phyloP scores from a whole-genome alignment of 257 asterid genomes.

The Salvia splendens region DNA sequence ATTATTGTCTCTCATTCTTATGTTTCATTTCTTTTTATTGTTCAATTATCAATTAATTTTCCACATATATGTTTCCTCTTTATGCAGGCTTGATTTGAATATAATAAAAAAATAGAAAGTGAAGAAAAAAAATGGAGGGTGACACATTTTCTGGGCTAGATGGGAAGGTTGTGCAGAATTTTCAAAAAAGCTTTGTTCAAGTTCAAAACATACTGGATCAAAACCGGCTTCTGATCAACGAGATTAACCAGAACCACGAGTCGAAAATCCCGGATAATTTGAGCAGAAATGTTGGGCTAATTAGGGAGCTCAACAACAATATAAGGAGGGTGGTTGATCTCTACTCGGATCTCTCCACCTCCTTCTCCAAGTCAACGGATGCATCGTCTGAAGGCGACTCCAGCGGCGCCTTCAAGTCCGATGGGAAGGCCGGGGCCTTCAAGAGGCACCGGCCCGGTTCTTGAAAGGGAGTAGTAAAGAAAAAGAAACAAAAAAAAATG shows the following conservation, averaged over 20 bases:
- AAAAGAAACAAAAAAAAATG: neutral
- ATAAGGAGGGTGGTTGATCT: slow-evolving; percentile 85
- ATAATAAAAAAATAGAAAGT: neutral
- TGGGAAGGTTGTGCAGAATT: slow-evolving; percentile 68
- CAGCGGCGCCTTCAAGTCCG: slow-evolving; percentile 54
- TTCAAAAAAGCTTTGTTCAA: slow-evolving; percentile 83
- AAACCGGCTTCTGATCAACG: slow-evolving; percentile 70
- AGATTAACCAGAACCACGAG: slow-evolving; percentile 91
- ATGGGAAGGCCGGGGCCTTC: slow-evolving; percentile 45
- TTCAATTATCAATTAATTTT: neutral
- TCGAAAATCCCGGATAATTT: slow-evolving; percentile 79
- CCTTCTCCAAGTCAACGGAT: slow-evolving; percentile 63
- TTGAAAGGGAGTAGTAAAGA: slow-evolving; percentile 25
- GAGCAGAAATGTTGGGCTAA: slow-evolving; percentile 78
- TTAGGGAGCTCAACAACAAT: slow-evolving; percentile 80
- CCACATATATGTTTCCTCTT: neutral
- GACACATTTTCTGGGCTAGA: slow-evolving; percentile 63
- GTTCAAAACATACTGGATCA: slow-evolving; percentile 82
- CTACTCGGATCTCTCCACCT: slow-evolving; percentile 72
- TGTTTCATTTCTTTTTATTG: neutral
- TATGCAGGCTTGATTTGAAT: slow-evolving; percentile 43
- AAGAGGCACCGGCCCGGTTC: slow-evolving; percentile 72
- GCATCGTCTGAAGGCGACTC: slow-evolving; percentile 83
- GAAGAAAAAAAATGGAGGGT: slow-evolving; percentile 60
- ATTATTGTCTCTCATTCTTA: slow-evolving; percentile 34